Evolutionary conservation across 2,329 filamentous ascomycete genomes (phyloP).

Genomic region (Botrytis deweyae): DNA sequence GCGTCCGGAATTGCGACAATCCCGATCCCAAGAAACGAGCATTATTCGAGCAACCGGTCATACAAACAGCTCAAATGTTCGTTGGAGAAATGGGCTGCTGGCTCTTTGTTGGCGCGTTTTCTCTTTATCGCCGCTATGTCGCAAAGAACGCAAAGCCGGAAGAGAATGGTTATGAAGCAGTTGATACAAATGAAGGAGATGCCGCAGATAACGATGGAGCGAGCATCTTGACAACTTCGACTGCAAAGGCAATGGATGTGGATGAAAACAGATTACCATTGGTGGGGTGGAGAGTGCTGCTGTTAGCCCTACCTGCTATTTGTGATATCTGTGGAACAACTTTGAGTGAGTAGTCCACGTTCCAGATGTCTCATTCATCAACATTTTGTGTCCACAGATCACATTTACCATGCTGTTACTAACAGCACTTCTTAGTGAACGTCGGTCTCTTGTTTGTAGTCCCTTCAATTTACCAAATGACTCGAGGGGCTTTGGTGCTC

Average conservation of each 20-base stretch:
- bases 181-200: conserved; percentile 49
- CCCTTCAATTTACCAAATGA: conserved; percentile 98
- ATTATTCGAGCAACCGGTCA: conserved; percentile 89
- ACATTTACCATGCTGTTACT: not conserved
- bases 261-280: conserved; percentile 60
- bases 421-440: conserved; percentile 69
- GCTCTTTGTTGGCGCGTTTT: conserved; percentile 76
- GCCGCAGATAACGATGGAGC: conserved; percentile 41
- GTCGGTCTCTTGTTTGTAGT: conserved; percentile 90
- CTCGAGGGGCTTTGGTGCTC: conserved; percentile 85
- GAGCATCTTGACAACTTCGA: conserved; percentile 46
- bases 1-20: conserved; percentile 82
- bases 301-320: conserved; percentile 82
- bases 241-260: conserved; percentile 53
- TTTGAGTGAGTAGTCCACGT: conserved; percentile 16
- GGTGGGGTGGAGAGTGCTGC: conserved; percentile 65
- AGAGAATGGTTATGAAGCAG: conserved; percentile 63
- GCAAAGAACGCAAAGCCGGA: conserved; percentile 46
- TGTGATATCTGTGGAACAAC: conserved; percentile 96
- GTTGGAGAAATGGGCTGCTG: conserved; percentile 94
- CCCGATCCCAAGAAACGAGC: conserved; percentile 63
- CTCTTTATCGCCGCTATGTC: conserved; percentile 61
- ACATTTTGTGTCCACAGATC: not conserved
- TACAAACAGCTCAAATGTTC: conserved; percentile 98
- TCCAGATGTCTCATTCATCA: not conserved